phyloP scores from a whole-genome alignment of 2,329 filamentous ascomycete species.

The Botryotinia calthae region DNA sequence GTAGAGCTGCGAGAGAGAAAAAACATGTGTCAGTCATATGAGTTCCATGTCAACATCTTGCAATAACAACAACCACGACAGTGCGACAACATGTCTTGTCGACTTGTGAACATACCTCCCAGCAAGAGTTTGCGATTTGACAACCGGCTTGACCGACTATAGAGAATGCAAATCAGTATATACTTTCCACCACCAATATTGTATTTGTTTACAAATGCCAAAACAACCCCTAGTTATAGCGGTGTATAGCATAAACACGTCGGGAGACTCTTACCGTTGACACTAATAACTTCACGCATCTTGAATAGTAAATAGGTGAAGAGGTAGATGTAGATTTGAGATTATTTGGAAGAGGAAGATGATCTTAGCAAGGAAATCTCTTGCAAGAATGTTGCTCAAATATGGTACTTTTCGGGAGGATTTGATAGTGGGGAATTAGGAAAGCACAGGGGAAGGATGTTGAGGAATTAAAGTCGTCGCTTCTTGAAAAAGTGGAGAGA shows the following conservation, averaged over 20 bases:
- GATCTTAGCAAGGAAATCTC: slow-evolving; percentile 21
- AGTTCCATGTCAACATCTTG: neutral
- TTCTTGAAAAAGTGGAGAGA: slow-evolving; percentile 17
- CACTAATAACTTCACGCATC: slow-evolving; percentile 99
- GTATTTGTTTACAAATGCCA: slow-evolving; percentile 24
- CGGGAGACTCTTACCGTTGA: slow-evolving; percentile 75
- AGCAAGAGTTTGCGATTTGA: slow-evolving; percentile 99
- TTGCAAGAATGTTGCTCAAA: slow-evolving; percentile 23
- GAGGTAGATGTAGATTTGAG: slow-evolving; percentile 26
- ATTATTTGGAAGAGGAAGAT: slow-evolving; percentile 18
- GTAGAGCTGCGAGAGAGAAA: slow-evolving; percentile 70
- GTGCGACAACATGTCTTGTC: slow-evolving; percentile 30
- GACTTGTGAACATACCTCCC: slow-evolving; percentile 77
- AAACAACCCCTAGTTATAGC: slow-evolving; percentile 39
- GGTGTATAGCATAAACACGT: slow-evolving; percentile 40
- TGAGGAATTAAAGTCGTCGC: slow-evolving; percentile 23
- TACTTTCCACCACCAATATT: slow-evolving; percentile 22
- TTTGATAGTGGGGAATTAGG: slow-evolving; percentile 29
- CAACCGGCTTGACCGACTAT: slow-evolving; percentile 99
- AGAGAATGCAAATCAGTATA: slow-evolving; percentile 34
- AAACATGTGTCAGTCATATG: slow-evolving; percentile 33
- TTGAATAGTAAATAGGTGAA: slow-evolving; percentile 42
- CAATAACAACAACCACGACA: slow-evolving; percentile 3
- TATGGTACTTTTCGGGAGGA: slow-evolving; percentile 23
- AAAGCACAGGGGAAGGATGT: slow-evolving; percentile 19